phyloP scores from a whole-genome alignment of 2,329 filamentous ascomycete species.

The Ophiostoma sp. region DNA sequence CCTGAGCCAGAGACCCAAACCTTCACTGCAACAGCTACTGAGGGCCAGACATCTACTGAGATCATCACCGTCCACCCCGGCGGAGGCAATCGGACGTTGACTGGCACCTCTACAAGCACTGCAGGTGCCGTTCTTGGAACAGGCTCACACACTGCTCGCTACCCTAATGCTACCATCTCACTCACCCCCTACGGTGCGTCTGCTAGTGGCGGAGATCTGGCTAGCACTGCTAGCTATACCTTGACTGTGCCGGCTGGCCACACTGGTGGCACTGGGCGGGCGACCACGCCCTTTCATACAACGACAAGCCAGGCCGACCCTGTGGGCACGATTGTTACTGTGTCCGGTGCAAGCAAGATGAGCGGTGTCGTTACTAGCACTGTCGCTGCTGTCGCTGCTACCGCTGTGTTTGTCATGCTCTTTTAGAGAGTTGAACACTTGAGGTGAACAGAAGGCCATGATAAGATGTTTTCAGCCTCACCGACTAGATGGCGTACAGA shows the following conservation, averaged over 20 bases:
- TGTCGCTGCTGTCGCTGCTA: slow-evolving; percentile 34
- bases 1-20: slow-evolving; percentile 2
- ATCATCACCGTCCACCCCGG: slow-evolving; percentile 14
- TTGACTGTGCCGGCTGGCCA: slow-evolving; percentile 17
- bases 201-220: neutral
- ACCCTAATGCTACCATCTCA: slow-evolving; percentile 22
- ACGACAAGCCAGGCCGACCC: slow-evolving; percentile 30
- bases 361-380: slow-evolving; percentile 32
- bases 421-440: neutral
- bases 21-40: slow-evolving; percentile 15
- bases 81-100: neutral
- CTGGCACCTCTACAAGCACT: slow-evolving; percentile 19
- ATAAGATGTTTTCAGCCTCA: too few relatives aligned
- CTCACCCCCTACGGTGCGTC: slow-evolving; percentile 12
- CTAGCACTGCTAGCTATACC: slow-evolving; percentile 23
- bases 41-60: slow-evolving; percentile 15
- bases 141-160: slow-evolving; percentile 12
- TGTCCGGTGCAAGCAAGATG: slow-evolving; percentile 27
- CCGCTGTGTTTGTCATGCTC: slow-evolving; percentile 28
- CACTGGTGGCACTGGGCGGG: slow-evolving; percentile 11
- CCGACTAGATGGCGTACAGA: too few relatives aligned
- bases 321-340: slow-evolving; percentile 30
- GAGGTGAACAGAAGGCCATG: too few relatives aligned
- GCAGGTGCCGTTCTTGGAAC: slow-evolving; percentile 17
- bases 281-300: slow-evolving; percentile 22